Base-by-base conservation (phyloP, 1,139 yeast species). In the Geotrichum cucujoidarum region DNA sequence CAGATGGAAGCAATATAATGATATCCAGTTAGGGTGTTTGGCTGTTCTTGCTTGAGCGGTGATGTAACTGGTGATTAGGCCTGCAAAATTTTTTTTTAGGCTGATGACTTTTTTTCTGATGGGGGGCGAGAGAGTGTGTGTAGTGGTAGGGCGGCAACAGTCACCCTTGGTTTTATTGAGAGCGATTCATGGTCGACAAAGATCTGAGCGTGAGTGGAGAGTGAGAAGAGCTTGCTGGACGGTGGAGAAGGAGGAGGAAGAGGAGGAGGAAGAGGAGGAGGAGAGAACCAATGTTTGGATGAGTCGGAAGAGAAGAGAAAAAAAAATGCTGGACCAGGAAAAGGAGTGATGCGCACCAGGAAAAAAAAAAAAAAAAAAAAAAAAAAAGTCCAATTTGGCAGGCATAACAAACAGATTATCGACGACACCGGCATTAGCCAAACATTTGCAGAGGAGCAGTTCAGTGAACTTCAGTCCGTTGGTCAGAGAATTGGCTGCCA, bases 121-220 rank as follows among this genome's bases (percentile, higher is more conserved):
- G 14, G 14, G 33, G 5, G 33, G 33, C 7, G 33, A 30, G 33
- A 6, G 33, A 4, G 11, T n/a, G 33, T n/a, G 10, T 31, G 11
- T 3, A 21, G 27, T 2, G 21, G 14, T 39, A n/a, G 33, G 7
- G 37, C n/a, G 22, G 37, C 14, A 4, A 17, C 16, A 10, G 7
- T 11, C 20, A 17, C 43, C 43, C 32, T 17, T 11, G 17, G 16
- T 43, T 43, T 43, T 24, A 38, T 14, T 17, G 41, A 36, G 13
- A 17, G 34, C n/a, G 29, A 34, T 34, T 25, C 40, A 43, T 33
- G 30, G 21, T 36, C 42, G 29, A 29, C n/a, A 16, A 25, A 24
- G 36, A 13, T 6, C 17, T 16, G n/a, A 34, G 22, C 13, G 20
- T 13, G 29, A 25, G 7, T 22, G 25, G 30, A 21, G n/a, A 21